Base-by-base conservation (phyloP, 2,329 filamentous ascomycete genomes). In the Chlorencoelia australis region DNA sequence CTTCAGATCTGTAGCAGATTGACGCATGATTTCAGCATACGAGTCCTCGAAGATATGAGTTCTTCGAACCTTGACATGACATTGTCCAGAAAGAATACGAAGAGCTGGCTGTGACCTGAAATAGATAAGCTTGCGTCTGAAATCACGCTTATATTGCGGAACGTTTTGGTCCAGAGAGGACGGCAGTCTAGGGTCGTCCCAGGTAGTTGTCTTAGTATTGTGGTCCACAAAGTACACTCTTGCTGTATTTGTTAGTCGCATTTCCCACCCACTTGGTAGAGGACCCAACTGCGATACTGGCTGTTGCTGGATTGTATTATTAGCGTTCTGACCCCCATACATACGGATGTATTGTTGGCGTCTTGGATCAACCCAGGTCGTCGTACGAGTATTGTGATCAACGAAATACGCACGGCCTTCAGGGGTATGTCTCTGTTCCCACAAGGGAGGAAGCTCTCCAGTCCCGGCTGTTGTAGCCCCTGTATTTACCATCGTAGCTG, bases 191-290 rank as follows among this genome's bases (percentile, higher is more conserved):
- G 91, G 91, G 55, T 98, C 91, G 56, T 98, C 91, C 91, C 91
- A 98, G 1, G 91, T 98, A 3, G 91, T 98, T 0, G 91, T 98
- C 69, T 98, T 98, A 29, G 91, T 98, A 65, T 98, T 98, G 66
- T 98, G 91, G 55, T 98, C 91, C 29, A 98, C 91, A 60, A 98
- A 98, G 64, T 98, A 98, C 11, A 98, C 91, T 41, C 91, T 75
- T 18, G 91, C 91, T 10, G 91, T 98, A 61, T 98, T 96, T 35
- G 91, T 98, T 34, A 98, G 77, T 42, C 91, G 85, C 91, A 98
- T 98, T 69, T 98, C 91, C 91, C 91, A 98, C 3, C 91, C 91
- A 54, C 91, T 96, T 3, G 91, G 91, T 31, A 98, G 64, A 17
- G 91, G 91, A 4, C 91, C 91, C 30, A 98, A 73, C 59, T 98